Percentiles rank a stretch among this genome's conserved stretches.
Conservation (phyloP, 192 early-diverging fungal genomes). For the Rhizophagus sp. region DNA sequence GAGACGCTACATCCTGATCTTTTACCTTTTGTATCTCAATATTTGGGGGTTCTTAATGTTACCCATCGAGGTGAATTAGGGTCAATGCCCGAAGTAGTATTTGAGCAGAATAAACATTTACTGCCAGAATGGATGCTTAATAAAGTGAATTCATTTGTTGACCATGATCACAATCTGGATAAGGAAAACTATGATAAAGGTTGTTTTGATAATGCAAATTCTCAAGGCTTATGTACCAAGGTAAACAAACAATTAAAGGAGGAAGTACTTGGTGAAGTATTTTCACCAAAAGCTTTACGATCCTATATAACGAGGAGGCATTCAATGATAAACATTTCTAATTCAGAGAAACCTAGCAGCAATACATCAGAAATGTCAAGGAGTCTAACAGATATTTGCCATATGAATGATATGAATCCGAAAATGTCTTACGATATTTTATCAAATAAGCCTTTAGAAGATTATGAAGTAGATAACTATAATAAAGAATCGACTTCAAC, state of each 20-base stretch:
- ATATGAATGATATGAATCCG: not conserved
- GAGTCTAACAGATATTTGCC: constrained; percentile 6
- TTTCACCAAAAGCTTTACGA: constrained; percentile 82
- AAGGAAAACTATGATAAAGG: not conserved
- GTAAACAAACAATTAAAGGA: constrained; percentile 79
- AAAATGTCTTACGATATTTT: not conserved
- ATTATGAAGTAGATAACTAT: not conserved
- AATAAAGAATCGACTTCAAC: not conserved
- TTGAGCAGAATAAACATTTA: constrained; percentile 92
- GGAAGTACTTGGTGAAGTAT: constrained; percentile 86
- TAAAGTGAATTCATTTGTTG: constrained; percentile 43
- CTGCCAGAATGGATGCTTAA: constrained; percentile 68
- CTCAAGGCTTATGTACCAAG: constrained; percentile 31
- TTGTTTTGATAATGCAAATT: not conserved
- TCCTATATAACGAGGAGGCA: constrained; percentile 48
- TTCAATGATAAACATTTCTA: constrained; percentile 52
- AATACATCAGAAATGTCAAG: constrained; percentile 15
- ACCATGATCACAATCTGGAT: not conserved
- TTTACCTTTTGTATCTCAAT: constrained; percentile 86
- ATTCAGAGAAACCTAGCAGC: constrained; percentile 28
- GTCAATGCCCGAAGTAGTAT: constrained; percentile 74
- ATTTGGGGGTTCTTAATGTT: constrained; percentile 94
- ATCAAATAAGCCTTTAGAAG: not conserved
- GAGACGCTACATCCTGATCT: constrained; percentile 69
- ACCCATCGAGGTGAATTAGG: constrained; percentile 57